These are phyloP conservation scores for Cutaneotrichosporon daszewskae DNA, from an alignment of 1,284 basidiomycete species.

Conservation along the genomic window DNA sequence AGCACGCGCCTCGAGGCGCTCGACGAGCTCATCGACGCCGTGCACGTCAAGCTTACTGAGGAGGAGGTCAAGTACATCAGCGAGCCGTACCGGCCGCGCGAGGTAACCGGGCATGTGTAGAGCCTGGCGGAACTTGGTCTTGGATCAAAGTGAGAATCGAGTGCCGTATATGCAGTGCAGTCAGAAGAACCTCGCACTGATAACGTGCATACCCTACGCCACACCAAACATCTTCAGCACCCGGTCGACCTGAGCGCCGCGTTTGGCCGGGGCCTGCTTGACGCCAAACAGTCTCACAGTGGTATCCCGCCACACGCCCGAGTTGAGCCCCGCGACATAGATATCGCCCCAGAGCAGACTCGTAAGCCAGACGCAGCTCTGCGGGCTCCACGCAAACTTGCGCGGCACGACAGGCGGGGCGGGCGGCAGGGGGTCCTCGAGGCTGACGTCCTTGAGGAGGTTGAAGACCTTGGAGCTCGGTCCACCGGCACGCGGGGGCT, in stretches of 20 bases:
- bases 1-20: conserved; percentile 34
- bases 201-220: too few species aligned
- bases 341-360: conserved; percentile 88
- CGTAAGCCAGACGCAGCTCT: conserved; percentile 80
- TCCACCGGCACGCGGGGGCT: conserved; percentile 51
- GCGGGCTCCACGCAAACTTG: conserved; percentile 82
- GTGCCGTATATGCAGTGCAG: too few species aligned
- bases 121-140: too few species aligned
- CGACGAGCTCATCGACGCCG: conserved; percentile 30
- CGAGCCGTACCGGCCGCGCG: conserved; percentile 47
- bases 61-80: conserved; percentile 55
- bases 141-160: too few species aligned
- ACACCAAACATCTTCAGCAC: conserved; percentile 45
- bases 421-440: conserved; percentile 69
- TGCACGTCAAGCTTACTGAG: conserved; percentile 45
- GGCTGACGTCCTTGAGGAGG: conserved; percentile 56
- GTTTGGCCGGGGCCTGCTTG: conserved; percentile 58
- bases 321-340: conserved; percentile 76
- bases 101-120: conserved; percentile 6
- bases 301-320: conserved; percentile 77
- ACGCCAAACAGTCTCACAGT: conserved; percentile 81
- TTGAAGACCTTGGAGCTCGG: conserved; percentile 55
- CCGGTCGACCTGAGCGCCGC: conserved; percentile 37
- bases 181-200: too few species aligned
- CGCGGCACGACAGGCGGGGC: conserved; percentile 61